phyloP scores from a whole-genome alignment of 129 eudicot species.

The Cynara cardunculus region DNA sequence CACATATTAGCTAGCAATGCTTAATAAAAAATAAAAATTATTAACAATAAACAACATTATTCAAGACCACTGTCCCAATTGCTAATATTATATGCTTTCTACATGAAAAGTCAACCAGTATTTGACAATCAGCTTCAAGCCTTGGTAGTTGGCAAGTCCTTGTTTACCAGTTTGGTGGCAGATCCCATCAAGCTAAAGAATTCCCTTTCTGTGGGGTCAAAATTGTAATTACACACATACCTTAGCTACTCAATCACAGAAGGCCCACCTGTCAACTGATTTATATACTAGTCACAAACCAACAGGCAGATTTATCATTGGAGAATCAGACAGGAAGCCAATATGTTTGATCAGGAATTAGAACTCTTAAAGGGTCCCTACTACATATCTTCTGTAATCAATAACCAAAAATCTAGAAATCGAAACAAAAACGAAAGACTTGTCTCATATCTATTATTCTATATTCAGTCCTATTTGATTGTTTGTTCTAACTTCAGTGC shows the following conservation, averaged over 20 bases:
- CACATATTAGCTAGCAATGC: slow-evolving; percentile 38
- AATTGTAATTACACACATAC: background rate
- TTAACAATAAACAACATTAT: background rate
- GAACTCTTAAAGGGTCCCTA: background rate
- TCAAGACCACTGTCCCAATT: slow-evolving; percentile 26
- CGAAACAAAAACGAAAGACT: background rate
- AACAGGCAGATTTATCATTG: slow-evolving; percentile 1
- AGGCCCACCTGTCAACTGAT: background rate
- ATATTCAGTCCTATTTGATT: background rate
- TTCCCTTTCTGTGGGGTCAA: background rate
- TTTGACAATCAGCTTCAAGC: slow-evolving; percentile 6
- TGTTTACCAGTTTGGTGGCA: slow-evolving; percentile 28
- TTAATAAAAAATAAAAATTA: slow-evolving; percentile 16
- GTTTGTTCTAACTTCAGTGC: slow-evolving; percentile 19
- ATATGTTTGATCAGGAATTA: background rate
- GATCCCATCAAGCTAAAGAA: slow-evolving; percentile 22
- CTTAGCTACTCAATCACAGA: background rate
- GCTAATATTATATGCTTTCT: slow-evolving; percentile 14
- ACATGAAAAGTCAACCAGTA: slow-evolving; percentile 14
- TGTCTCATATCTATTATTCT: slow-evolving; percentile 10
- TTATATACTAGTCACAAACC: slow-evolving; percentile 1
- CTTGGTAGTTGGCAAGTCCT: slow-evolving; percentile 52
- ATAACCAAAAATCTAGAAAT: background rate
- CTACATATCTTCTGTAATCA: background rate
- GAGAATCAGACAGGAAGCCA: background rate